Conservation (phyloP, 768 basidiomycete species). For the Udeniomyces megalosporus region DNA sequence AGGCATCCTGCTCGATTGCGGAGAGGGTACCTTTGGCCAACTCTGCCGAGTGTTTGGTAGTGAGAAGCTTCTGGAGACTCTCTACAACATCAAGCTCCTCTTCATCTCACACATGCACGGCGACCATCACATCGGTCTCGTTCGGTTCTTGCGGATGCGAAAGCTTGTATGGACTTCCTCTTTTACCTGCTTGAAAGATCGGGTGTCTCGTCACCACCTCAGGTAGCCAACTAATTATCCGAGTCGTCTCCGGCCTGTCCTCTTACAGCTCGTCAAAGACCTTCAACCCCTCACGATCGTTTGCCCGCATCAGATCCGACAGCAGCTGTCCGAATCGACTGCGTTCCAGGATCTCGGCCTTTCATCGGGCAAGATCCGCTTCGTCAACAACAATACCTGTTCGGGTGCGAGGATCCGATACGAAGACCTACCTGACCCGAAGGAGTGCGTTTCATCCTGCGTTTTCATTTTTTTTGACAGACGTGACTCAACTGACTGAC, state of each 20-base stretch:
- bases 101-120: conserved; percentile 82
- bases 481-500: too few relatives aligned
- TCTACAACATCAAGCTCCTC: conserved; percentile 58
- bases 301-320: conserved; percentile 29
- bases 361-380: conserved; percentile 17
- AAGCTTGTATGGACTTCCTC: conserved; percentile 38
- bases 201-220: not conserved
- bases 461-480: not conserved
- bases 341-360: conserved; percentile 60
- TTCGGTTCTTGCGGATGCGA: conserved; percentile 55
- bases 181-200: not conserved
- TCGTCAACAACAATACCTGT: conserved; percentile 12
- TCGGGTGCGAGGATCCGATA: too few relatives aligned
- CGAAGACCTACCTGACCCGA: too few relatives aligned
- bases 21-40: conserved; percentile 89
- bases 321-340: conserved; percentile 56
- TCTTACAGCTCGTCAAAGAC: not conserved
- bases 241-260: not conserved
- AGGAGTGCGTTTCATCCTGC: too few relatives aligned
- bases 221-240: not conserved
- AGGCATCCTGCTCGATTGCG: conserved; percentile 66
- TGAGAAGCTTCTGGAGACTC: conserved; percentile 28
- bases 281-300: conserved; percentile 53
- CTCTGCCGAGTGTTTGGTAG: conserved; percentile 58
- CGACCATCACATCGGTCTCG: conserved; percentile 78